Evolutionary conservation across 495 filamentous ascomycete species (phyloP), one percentile per base, ranked within the genome.

Genomic region (Cenococcum geophilum): DNA sequence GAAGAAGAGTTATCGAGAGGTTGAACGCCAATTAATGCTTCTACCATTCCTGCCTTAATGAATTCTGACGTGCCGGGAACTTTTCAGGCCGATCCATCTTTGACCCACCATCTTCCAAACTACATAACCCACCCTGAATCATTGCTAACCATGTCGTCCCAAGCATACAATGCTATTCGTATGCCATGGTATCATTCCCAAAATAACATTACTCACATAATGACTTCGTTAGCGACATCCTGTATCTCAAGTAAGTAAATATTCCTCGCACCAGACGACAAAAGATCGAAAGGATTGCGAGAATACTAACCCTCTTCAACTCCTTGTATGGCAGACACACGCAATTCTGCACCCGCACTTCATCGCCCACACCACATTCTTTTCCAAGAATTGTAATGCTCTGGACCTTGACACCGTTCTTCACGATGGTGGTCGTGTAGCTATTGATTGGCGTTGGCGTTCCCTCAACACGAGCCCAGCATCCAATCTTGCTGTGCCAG

Each of bases 301-400:
- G 42, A 22, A 8, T 25, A 86, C 91, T 74, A 79, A 96, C 92
- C 79, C 90, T 83, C 83, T 97, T 99, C 72, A 99, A 77, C 75
- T 97, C 95, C 83, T 99, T 99, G 73, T 92, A 96, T 23, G 93
- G 93, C 78, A 99, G 75, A 75, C 93, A 97, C 59, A 99, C 87
- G 73, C 93, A 99, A 77, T 99, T 99, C 78, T 97, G 93, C 66
- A 99, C 91, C 57, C 91, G 84, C 32, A 99, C 88, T 72, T 99
- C 93, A 68, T 99, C 93, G 0, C 86, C 91, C 54, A 97, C 95
- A 35, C 78, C 86, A 70, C 95, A 97, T 74, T 98, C 93, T 79
- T 97, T 96, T 71, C 92, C 93, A 64, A 98, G 77, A 66, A 97
- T 98, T 37, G 92, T 97, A 72, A 98, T 96, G 76, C 90, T 96